Evolutionary conservation across 1,284 basidiomycete genomes (phyloP).

Genomic region (Leucocoprinus gongylophorus): DNA sequence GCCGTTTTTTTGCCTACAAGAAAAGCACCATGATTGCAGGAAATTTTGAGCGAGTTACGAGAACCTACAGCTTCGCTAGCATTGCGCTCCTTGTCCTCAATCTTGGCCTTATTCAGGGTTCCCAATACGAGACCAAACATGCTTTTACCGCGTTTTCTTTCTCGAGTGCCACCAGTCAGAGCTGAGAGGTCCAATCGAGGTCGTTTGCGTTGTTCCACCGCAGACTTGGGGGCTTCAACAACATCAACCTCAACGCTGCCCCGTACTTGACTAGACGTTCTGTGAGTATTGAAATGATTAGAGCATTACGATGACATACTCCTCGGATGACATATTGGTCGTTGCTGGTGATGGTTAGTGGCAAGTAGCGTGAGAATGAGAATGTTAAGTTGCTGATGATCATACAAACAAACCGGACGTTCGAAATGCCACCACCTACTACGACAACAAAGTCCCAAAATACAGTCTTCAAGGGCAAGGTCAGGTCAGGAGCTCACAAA

Average conservation of each 20-base stretch:
- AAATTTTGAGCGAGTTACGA: constrained; percentile 6
- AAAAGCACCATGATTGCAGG: background rate
- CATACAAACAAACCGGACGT: background rate
- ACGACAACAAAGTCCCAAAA: constrained; percentile 5
- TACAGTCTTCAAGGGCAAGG: constrained; percentile 17
- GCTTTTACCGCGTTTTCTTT: constrained; percentile 74
- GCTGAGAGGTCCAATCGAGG: constrained; percentile 62
- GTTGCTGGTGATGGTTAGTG: constrained; percentile 20
- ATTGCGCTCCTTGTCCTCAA: constrained; percentile 71
- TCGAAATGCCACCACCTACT: constrained; percentile 7
- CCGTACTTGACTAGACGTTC: constrained; percentile 23
- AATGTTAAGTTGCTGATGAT: background rate
- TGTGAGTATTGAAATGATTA: background rate
- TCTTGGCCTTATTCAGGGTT: constrained; percentile 76
- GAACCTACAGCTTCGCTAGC: constrained; percentile 67
- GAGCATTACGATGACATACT: constrained; percentile 19
- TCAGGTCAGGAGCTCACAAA: constrained; percentile 20
- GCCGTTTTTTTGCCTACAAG: constrained; percentile 67
- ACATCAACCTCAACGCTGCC: constrained; percentile 27
- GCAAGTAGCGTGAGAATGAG: constrained; percentile 26
- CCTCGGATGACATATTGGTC: constrained; percentile 40
- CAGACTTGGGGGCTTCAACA: constrained; percentile 29
- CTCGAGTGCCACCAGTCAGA: constrained; percentile 33
- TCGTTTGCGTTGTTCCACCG: constrained; percentile 39
- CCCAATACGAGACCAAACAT: constrained; percentile 77